phyloP scores from a whole-genome alignment of 257 asterid genomes.

The Sherardia arvensis region DNA sequence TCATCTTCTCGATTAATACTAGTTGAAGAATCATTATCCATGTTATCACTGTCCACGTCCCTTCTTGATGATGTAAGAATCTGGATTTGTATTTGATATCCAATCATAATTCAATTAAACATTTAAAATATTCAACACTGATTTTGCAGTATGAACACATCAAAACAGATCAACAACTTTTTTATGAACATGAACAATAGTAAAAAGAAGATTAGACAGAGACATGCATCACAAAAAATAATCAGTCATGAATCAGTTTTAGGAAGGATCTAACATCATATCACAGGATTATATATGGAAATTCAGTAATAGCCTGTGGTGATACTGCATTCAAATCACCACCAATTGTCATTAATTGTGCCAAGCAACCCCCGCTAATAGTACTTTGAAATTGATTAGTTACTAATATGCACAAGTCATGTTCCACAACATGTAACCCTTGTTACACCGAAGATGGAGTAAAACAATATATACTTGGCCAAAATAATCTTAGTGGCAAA shows the following conservation, averaged over 20 bases:
- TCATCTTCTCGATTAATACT: constrained; percentile 70
- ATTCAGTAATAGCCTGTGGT: not conserved
- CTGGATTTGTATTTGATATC: constrained; percentile 24
- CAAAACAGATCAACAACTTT: not conserved
- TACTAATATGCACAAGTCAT: not conserved
- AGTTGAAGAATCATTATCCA: constrained; percentile 49
- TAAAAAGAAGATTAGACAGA: not conserved
- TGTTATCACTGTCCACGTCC: constrained; percentile 29
- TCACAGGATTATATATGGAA: not conserved
- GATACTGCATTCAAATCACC: not conserved
- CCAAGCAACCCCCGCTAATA: not conserved
- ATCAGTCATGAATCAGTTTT: not conserved
- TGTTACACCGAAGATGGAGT: not conserved
- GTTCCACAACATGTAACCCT: not conserved
- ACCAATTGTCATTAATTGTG: not conserved
- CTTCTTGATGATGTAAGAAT: constrained; percentile 72
- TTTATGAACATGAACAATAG: not conserved
- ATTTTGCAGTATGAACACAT: not conserved
- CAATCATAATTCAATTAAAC: too few species aligned
- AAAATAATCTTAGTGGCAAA: not conserved
- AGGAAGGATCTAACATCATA: not conserved
- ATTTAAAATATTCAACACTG: not conserved
- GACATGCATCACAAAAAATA: not conserved
- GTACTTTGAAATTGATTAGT: not conserved
- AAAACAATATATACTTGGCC: not conserved